Conservation (phyloP, 129 eudicot species). For the Centella asiatica region DNA sequence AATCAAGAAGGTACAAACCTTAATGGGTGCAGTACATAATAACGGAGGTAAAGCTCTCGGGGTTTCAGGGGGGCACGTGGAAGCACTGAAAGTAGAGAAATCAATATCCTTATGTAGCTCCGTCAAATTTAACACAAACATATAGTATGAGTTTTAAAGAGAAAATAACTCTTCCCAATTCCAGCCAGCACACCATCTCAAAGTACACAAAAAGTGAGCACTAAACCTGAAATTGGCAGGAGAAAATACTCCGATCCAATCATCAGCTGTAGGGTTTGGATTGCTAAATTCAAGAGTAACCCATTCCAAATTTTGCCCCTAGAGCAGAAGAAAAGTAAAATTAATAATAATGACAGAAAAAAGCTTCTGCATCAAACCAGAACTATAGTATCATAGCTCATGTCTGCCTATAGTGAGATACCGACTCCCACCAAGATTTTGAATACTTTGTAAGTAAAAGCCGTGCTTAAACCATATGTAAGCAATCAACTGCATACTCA, state of each 20-base stretch:
- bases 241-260: slow-evolving; percentile 96
- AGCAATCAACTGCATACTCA: no score
- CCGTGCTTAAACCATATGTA: no score
- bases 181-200: background rate
- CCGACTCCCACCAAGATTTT: no score
- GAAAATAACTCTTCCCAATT: no score
- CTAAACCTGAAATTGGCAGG: slow-evolving; percentile 90
- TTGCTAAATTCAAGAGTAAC: slow-evolving; percentile 42
- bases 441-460: no score
- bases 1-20: slow-evolving; percentile 40
- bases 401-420: no score
- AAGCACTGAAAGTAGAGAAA: slow-evolving; percentile 41
- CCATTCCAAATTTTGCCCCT: slow-evolving; percentile 68
- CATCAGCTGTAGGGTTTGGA: slow-evolving; percentile 60
- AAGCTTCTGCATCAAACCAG: no score
- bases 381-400: no score
- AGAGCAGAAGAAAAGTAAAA: slow-evolving; percentile 6
- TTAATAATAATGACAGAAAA: no score
- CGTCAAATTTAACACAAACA: no score
- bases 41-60: slow-evolving; percentile 57
- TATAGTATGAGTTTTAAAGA: no score
- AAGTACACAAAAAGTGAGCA: background rate
- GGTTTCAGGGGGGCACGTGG: slow-evolving; percentile 62
- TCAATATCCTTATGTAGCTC: slow-evolving; percentile 1
- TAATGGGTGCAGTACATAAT: slow-evolving; percentile 80